Conservation (phyloP, 495 filamentous ascomycete genomes). For the Penicillium soppii region DNA sequence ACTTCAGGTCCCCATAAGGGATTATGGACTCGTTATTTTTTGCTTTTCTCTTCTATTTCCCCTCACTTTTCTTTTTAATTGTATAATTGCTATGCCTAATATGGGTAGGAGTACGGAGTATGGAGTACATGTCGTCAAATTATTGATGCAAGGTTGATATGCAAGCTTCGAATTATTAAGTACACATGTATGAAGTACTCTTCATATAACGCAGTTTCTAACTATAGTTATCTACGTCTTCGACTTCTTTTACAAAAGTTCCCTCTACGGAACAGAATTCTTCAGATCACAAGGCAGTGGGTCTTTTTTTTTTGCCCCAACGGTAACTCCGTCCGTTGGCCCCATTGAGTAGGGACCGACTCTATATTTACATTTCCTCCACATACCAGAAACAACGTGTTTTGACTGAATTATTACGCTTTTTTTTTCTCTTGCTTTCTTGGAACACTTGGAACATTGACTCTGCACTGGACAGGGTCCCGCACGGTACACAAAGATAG, state of each 20-base stretch:
- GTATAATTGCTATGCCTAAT: too few species aligned
- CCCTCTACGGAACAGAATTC: neutral
- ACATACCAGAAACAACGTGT: neutral
- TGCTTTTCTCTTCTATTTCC: neutral
- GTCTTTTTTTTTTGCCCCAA: neutral
- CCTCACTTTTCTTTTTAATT: neutral
- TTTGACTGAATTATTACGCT: neutral
- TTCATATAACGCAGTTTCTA: neutral
- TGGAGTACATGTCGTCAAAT: neutral
- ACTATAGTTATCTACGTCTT: neutral
- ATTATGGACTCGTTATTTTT: too few species aligned
- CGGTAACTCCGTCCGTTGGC: conserved; percentile 4
- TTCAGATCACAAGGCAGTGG: conserved; percentile 1
- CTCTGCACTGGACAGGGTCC: too few species aligned
- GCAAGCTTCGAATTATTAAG: too few species aligned
- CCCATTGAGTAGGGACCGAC: conserved; percentile 1
- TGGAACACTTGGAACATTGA: too few species aligned
- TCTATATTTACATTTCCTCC: neutral
- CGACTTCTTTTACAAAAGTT: neutral
- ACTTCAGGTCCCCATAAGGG: too few species aligned
- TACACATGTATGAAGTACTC: too few species aligned
- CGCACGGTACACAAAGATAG: too few species aligned
- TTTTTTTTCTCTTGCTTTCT: too few species aligned
- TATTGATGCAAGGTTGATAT: neutral
- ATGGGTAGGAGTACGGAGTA: too few species aligned